Conservation (phyloP, 2,329 filamentous ascomycete species). For the Sordariomycetes sp. region DNA sequence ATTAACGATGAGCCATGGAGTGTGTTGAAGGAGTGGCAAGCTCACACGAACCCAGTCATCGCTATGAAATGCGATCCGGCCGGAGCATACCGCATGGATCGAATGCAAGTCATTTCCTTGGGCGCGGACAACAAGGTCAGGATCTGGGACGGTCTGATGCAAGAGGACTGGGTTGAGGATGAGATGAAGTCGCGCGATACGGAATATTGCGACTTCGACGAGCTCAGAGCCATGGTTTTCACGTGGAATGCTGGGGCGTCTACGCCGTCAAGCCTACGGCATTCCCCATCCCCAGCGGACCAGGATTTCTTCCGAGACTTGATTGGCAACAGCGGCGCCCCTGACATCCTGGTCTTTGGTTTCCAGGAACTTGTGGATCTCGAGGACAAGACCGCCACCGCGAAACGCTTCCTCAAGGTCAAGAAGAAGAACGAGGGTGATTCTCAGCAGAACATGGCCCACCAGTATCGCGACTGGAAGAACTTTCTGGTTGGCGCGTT, state of each 20-base stretch:
- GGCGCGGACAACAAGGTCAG: constrained; percentile 80
- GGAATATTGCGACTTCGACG: constrained; percentile 78
- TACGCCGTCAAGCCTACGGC: constrained; percentile 74
- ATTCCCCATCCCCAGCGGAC: constrained; percentile 60
- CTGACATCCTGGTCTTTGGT: constrained; percentile 89
- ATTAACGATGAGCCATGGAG: constrained; percentile 74
- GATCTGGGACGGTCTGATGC: constrained; percentile 85
- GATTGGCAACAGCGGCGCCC: constrained; percentile 64
- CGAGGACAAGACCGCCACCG: constrained; percentile 93
- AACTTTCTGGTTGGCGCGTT: constrained; percentile 78
- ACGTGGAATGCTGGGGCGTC: constrained; percentile 98
- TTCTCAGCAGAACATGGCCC: constrained; percentile 87
- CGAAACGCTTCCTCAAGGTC: constrained; percentile 88
- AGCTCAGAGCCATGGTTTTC: constrained; percentile 71
- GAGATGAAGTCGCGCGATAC: constrained; percentile 79
- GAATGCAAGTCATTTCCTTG: constrained; percentile 75
- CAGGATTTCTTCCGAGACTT: constrained; percentile 73
- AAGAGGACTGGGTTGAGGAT: constrained; percentile 89
- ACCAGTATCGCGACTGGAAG: constrained; percentile 94
- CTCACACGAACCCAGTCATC: constrained; percentile 75
- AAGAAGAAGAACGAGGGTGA: constrained; percentile 79
- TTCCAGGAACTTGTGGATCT: constrained; percentile 98
- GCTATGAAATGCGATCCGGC: constrained; percentile 70
- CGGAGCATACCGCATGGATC: constrained; percentile 76
- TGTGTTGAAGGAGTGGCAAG: constrained; percentile 90